phyloP scores from a whole-genome alignment of 768 basidiomycete species.

The Leccinum olivaceopallidum region DNA sequence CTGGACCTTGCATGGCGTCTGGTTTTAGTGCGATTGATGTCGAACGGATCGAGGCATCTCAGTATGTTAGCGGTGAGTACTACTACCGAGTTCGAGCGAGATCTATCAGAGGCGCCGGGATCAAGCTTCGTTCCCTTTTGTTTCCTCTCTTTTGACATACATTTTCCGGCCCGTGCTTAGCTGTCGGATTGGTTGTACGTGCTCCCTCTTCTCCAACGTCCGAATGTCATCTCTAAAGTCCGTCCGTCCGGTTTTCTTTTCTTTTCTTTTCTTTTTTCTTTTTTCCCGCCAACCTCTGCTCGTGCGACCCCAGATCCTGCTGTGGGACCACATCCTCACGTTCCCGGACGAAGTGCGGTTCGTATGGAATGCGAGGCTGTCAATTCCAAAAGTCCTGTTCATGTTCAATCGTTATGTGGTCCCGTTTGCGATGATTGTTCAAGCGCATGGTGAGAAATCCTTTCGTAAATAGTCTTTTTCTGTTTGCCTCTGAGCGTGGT shows the following conservation, averaged over 20 bases:
- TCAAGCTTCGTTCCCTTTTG: neutral
- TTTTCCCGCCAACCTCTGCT: neutral
- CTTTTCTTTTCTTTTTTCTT: no score
- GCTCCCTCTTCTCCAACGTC: neutral
- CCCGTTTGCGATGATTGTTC: conserved; percentile 31
- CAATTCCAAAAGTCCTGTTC: conserved; percentile 35
- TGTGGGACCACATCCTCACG: conserved; percentile 38
- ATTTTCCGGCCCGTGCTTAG: conserved; percentile 10
- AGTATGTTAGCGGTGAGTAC: conserved; percentile 29
- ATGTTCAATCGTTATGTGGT: conserved; percentile 36
- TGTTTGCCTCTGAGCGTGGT: no score
- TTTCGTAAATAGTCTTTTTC: neutral
- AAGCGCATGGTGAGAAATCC: conserved; percentile 30
- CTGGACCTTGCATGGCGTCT: conserved; percentile 10
- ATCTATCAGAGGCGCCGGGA: neutral
- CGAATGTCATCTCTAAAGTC: neutral
- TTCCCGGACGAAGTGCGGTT: conserved; percentile 34
- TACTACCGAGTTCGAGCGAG: neutral
- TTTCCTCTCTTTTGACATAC: neutral
- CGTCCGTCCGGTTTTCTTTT: neutral
- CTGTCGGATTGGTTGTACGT: conserved; percentile 28
- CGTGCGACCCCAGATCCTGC: conserved; percentile 23
- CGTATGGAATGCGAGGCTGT: conserved; percentile 32
- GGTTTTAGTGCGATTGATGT: neutral
- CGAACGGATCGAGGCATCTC: conserved; percentile 16